Percentiles rank a stretch among this genome's conserved stretches.
phyloP scores from a whole-genome alignment of 768 basidiomycete genomes.

The Psilocybe tampanensis region DNA sequence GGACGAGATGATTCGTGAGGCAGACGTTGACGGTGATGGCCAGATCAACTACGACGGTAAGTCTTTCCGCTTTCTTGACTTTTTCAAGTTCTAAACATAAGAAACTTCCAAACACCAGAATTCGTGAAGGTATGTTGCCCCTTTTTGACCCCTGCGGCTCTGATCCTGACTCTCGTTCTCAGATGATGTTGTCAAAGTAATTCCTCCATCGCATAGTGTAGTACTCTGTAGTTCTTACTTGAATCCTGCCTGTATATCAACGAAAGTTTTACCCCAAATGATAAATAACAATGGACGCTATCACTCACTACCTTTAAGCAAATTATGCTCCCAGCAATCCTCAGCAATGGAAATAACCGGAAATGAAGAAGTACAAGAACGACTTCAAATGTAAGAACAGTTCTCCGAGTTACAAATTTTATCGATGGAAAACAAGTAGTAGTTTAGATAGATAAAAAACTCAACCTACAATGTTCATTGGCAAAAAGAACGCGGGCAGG shows the following conservation, averaged over 20 bases:
- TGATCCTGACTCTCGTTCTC: not conserved
- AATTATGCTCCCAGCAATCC: too few relatives aligned
- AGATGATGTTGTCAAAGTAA: slow-evolving; percentile 32
- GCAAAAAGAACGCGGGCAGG: not conserved
- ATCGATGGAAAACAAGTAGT: too few relatives aligned
- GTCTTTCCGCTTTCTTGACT: not conserved
- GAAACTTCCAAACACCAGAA: slow-evolving; percentile 11
- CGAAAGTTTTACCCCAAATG: not conserved
- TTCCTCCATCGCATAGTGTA: slow-evolving; percentile 16
- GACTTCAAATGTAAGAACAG: too few relatives aligned
- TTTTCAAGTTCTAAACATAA: not conserved
- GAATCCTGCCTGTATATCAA: slow-evolving; percentile 5
- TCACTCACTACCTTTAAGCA: not conserved
- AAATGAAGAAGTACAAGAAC: too few relatives aligned
- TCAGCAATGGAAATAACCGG: too few relatives aligned
- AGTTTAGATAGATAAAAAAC: too few relatives aligned
- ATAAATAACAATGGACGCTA: not conserved
- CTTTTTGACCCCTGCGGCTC: not conserved
- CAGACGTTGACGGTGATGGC: slow-evolving; percentile 93
- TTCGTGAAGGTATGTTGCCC: slow-evolving; percentile 26
- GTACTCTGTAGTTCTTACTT: slow-evolving; percentile 12
- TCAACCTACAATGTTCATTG: not conserved
- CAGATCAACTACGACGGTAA: slow-evolving; percentile 68
- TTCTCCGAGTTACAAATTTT: too few relatives aligned
- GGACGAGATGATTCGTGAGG: slow-evolving; percentile 97